Conservation (phyloP, 805 yeast species). For the Teunomyces tritomae region DNA sequence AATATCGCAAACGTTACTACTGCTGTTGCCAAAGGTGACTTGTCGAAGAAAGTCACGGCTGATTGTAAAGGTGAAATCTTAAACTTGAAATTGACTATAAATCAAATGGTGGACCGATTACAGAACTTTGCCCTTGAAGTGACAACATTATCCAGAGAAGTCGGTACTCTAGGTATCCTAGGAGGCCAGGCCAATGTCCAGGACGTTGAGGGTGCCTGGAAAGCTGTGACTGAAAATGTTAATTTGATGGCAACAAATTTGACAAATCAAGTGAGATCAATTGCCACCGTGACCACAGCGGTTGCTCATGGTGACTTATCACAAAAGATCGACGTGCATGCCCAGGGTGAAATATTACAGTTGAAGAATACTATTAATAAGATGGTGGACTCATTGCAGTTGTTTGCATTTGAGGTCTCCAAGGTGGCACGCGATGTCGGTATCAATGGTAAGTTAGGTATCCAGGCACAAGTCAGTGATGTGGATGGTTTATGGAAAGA, state of each 20-base stretch:
- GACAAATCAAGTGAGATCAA: slow-evolving; percentile 78
- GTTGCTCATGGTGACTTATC: slow-evolving; percentile 88
- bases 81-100: slow-evolving; percentile 46
- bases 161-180: slow-evolving; percentile 46
- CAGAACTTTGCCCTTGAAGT: slow-evolving; percentile 48
- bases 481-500: slow-evolving; percentile 93
- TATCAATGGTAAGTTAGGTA: slow-evolving; percentile 89
- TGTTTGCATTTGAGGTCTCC: slow-evolving; percentile 85
- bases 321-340: slow-evolving; percentile 83
- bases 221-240: slow-evolving; percentile 47
- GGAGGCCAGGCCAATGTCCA: slow-evolving; percentile 54
- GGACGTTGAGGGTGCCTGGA: slow-evolving; percentile 52
- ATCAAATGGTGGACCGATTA: slow-evolving; percentile 51
- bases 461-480: slow-evolving; percentile 86
- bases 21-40: slow-evolving; percentile 82
- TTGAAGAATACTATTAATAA: slow-evolving; percentile 83
- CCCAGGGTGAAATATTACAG: slow-evolving; percentile 87
- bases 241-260: slow-evolving; percentile 48
- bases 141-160: slow-evolving; percentile 46
- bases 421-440: slow-evolving; percentile 92
- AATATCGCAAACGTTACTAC: slow-evolving; percentile 86
- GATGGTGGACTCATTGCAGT: slow-evolving; percentile 89
- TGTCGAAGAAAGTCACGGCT: slow-evolving; percentile 81
- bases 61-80: slow-evolving; percentile 68
- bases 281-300: slow-evolving; percentile 88